Evolutionary conservation across 805 yeast genomes (phyloP), one percentile per base, ranked within the genome.

Genomic region (Metschnikowia colocasiae): DNA sequence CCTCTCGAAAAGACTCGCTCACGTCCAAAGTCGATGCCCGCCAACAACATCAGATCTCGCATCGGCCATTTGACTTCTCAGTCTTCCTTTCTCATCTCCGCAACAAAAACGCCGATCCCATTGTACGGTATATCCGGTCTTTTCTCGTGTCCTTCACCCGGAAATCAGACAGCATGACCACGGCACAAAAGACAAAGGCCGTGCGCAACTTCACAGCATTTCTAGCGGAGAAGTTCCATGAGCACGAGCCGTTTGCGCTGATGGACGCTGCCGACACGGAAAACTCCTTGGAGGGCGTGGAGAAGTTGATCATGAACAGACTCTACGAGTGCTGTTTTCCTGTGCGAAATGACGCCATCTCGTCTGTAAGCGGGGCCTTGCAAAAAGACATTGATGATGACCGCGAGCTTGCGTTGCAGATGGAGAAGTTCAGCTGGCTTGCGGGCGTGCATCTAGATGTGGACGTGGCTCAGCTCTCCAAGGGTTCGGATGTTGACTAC

Each of bases 281-380:
- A 32, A 89, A 91, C 59, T 83, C 95, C 2, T 71, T 83, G 54
- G 97, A 90, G 57, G 99, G 99, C 0, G 74, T 94, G 57, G 99
- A 94, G 64, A 94, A 94, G 63, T 74, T 94, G 36, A 75, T 95
- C 8, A 88, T 91, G 95, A 91, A 92, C 47, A 75, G 96, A 53
- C 65, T 95, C 2, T 91, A 89, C 62, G 73, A 74, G 1, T 80
- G 78, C 46, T 85, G 92, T 26, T 95, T 86, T 60, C 82, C 97
- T 0, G 97, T 98, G 0, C 79, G 74, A 37, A 76, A 80, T n/a
- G 68, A 78, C 2, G 69, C 60, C 42, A 55, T 49, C 30, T 46
- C 2, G 10, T 8, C 52, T n/a, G 16, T 6, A 13, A n/a, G 8
- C n/a, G 36, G 36, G 9, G 23, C 36, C 9, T 33, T 33, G 13